These are phyloP conservation scores for Elsinoe ampelina DNA, from an alignment of 2,329 filamentous ascomycete genomes.

Conservation along the genomic window DNA sequence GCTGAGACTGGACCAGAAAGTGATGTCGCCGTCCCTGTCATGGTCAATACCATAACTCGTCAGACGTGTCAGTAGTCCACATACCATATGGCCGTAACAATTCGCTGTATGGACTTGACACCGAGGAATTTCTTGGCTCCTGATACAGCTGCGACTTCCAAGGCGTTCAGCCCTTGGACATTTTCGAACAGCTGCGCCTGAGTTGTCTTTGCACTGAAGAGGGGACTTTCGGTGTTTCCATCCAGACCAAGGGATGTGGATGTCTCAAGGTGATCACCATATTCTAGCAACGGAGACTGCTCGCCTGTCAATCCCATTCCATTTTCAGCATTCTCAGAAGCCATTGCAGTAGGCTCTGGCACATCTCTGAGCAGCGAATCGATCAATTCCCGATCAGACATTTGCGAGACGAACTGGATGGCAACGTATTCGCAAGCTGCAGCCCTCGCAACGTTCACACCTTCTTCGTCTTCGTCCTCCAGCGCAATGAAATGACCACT, in stretches of 20 bases:
- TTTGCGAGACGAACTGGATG: constrained; percentile 63
- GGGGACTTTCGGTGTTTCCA: not conserved
- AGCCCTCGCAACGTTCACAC: constrained; percentile 58
- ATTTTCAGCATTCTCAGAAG: not conserved
- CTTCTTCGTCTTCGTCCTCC: constrained; percentile 52
- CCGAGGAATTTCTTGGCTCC: constrained; percentile 77
- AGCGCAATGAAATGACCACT: constrained; percentile 63
- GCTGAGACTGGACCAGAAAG: constrained; percentile 76
- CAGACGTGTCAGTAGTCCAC: not conserved
- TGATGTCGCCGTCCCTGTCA: constrained; percentile 59
- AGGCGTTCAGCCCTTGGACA: constrained; percentile 71
- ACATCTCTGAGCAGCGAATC: constrained; percentile 68
- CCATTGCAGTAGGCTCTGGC: constrained; percentile 29
- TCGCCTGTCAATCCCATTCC: not conserved
- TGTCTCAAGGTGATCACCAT: not conserved
- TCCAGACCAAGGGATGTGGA: not conserved
- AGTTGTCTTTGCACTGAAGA: not conserved
- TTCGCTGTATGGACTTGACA: constrained; percentile 70
- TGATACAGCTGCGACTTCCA: constrained; percentile 76
- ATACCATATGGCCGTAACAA: constrained; percentile 71
- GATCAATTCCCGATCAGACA: constrained; percentile 64
- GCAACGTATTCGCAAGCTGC: constrained; percentile 73
- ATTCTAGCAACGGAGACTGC: constrained; percentile 1
- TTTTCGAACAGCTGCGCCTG: constrained; percentile 52
- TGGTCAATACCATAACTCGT: not conserved